phyloP scores from a whole-genome alignment of 2,329 filamentous ascomycete species.

The Fusarium sp. region DNA sequence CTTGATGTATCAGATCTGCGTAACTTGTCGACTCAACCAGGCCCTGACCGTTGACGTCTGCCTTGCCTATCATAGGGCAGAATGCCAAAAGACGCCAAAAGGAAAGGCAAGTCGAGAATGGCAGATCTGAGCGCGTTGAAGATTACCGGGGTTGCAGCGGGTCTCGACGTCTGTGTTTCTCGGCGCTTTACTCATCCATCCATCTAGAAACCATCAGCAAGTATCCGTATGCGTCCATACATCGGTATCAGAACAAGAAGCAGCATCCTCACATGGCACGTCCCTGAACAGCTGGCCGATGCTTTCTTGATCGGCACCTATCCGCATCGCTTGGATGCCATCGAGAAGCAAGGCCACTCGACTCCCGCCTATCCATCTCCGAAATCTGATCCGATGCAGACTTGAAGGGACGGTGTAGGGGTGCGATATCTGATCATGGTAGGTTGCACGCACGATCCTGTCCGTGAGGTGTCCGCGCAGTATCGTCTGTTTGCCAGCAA shows the following conservation, averaged over 20 bases:
- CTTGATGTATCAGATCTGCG: constrained; percentile 19
- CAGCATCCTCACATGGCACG: constrained; percentile 7
- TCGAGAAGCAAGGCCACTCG: constrained; percentile 17
- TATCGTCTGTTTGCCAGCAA: constrained; percentile 20
- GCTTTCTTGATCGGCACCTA: constrained; percentile 34
- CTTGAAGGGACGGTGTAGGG: constrained; percentile 6
- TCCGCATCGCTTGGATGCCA: constrained; percentile 27
- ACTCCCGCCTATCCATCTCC: neutral
- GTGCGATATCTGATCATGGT: constrained; percentile 7
- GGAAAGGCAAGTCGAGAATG: constrained; percentile 13
- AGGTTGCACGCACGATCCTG: constrained; percentile 1
- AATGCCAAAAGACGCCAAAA: constrained; percentile 14
- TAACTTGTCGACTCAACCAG: constrained; percentile 15
- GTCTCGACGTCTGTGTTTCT: neutral
- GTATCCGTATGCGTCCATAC: neutral
- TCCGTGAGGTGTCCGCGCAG: constrained; percentile 15
- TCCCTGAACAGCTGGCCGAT: constrained; percentile 34
- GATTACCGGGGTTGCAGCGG: constrained; percentile 22
- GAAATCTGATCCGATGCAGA: constrained; percentile 7
- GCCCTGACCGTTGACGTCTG: constrained; percentile 8
- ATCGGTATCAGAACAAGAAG: constrained; percentile 7
- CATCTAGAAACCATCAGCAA: neutral
- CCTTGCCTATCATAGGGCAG: constrained; percentile 11
- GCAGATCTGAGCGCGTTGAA: constrained; percentile 22
- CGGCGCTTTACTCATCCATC: neutral